These are phyloP conservation scores for Tricladium varicosporioides DNA, from an alignment of 2,329 filamentous ascomycete species.

Conservation along the genomic window DNA sequence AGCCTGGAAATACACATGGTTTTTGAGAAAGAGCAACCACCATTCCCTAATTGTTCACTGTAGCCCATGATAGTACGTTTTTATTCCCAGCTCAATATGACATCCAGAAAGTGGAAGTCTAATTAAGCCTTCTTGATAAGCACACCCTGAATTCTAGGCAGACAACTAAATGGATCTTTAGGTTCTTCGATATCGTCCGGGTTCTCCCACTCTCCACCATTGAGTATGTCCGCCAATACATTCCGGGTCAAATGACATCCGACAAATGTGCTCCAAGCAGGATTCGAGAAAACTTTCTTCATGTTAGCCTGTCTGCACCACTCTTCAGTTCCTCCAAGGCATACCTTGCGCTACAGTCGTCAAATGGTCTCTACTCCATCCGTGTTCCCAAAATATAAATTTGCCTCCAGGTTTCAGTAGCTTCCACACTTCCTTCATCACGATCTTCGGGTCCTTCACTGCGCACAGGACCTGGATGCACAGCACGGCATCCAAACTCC, in stretches of 20 bases:
- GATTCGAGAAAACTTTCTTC: constrained; percentile 30
- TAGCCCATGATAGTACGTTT: too few relatives aligned
- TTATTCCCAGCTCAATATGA: too few relatives aligned
- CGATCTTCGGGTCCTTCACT: constrained; percentile 31
- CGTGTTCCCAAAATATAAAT: constrained; percentile 48
- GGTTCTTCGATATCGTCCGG: constrained; percentile 30
- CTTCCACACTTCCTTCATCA: constrained; percentile 37
- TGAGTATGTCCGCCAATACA: constrained; percentile 30
- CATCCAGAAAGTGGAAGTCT: background rate
- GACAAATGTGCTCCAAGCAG: constrained; percentile 34
- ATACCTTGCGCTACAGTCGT: constrained; percentile 35
- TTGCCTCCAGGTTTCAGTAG: constrained; percentile 45
- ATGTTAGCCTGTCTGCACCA: constrained; percentile 11
- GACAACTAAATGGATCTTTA: constrained; percentile 27
- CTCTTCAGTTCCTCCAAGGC: constrained; percentile 12
- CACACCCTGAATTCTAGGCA: constrained; percentile 35
- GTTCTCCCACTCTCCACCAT: constrained; percentile 35
- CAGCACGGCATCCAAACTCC: constrained; percentile 40
- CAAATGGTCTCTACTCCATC: constrained; percentile 26
- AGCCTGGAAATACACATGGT: too few relatives aligned
- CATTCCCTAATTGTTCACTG: too few relatives aligned
- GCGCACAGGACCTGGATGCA: constrained; percentile 45
- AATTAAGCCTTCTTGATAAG: constrained; percentile 32
- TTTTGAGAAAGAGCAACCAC: too few relatives aligned
- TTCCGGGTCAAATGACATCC: constrained; percentile 33